These are phyloP conservation scores for Blastomyces parvus DNA, from an alignment of 2,329 filamentous ascomycete species.

Conservation along the genomic window DNA sequence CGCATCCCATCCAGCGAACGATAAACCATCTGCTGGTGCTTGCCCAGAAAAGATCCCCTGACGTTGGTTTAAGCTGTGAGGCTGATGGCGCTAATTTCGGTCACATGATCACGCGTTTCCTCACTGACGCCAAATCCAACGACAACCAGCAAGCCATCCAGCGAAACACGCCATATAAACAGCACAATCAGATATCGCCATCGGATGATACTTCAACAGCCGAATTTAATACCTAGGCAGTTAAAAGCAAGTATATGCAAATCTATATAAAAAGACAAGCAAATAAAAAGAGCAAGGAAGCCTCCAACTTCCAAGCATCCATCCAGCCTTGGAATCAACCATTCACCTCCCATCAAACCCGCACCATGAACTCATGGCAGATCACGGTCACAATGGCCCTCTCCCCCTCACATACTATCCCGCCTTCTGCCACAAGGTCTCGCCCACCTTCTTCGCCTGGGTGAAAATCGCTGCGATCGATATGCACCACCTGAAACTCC, in stretches of 20 bases:
- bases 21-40: neutral
- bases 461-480: slow-evolving; percentile 51
- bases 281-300: neutral
- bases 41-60: neutral
- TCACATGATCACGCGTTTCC: neutral
- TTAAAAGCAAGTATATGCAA: neutral
- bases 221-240: neutral
- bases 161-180: neutral
- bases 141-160: neutral
- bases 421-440: slow-evolving; percentile 50
- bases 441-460: slow-evolving; percentile 54
- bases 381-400: neutral
- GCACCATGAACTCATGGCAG: slow-evolving; percentile 11
- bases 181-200: neutral
- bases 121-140: neutral
- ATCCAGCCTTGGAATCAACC: neutral
- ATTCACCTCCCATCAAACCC: neutral
- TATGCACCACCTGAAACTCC: slow-evolving; percentile 43
- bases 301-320: neutral
- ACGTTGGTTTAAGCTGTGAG: neutral
- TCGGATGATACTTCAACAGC: neutral
- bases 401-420: slow-evolving; percentile 41
- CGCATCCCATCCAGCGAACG: neutral
- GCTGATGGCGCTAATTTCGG: neutral
- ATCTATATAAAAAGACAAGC: neutral